These are phyloP conservation scores for Cladophialophora psammophila DNA, from an alignment of 2,329 filamentous ascomycete species.

Conservation along the genomic window DNA sequence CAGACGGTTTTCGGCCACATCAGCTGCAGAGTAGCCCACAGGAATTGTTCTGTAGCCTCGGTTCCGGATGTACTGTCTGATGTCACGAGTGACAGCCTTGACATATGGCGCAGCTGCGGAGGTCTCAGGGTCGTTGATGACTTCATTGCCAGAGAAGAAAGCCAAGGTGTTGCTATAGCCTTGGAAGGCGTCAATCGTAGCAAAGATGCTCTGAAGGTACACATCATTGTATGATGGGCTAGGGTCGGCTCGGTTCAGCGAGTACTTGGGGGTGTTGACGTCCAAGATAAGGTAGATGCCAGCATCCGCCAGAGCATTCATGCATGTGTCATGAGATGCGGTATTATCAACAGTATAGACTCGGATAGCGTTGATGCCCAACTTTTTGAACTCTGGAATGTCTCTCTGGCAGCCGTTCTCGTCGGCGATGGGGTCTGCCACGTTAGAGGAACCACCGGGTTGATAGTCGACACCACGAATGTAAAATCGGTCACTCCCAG, in stretches of 20 bases:
- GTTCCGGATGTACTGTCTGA: constrained; percentile 72
- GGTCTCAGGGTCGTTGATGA: constrained; percentile 73
- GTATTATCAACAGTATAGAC: constrained; percentile 94
- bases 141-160: constrained; percentile 84
- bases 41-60: constrained; percentile 70
- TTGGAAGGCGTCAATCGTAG: constrained; percentile 83
- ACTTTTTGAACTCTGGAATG: constrained; percentile 79
- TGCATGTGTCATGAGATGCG: constrained; percentile 80
- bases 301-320: constrained; percentile 78
- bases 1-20: constrained; percentile 83
- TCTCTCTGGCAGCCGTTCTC: constrained; percentile 75
- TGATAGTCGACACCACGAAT: constrained; percentile 68
- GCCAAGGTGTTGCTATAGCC: constrained; percentile 86
- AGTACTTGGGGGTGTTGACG: constrained; percentile 90
- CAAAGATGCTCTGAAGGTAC: constrained; percentile 86
- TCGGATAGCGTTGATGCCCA: constrained; percentile 89
- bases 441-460: constrained; percentile 68
- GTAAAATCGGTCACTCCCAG: constrained; percentile 65
- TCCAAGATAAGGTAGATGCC: constrained; percentile 93
- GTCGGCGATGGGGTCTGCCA: constrained; percentile 79
- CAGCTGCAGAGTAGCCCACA: constrained; percentile 79
- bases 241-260: constrained; percentile 80
- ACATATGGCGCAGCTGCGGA: constrained; percentile 74
- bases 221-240: constrained; percentile 80
- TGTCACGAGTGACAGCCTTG: constrained; percentile 80